phyloP scores from a whole-genome alignment of 2,329 filamentous ascomycete species.

The Pseudopyrenochaeta lycopersici region DNA sequence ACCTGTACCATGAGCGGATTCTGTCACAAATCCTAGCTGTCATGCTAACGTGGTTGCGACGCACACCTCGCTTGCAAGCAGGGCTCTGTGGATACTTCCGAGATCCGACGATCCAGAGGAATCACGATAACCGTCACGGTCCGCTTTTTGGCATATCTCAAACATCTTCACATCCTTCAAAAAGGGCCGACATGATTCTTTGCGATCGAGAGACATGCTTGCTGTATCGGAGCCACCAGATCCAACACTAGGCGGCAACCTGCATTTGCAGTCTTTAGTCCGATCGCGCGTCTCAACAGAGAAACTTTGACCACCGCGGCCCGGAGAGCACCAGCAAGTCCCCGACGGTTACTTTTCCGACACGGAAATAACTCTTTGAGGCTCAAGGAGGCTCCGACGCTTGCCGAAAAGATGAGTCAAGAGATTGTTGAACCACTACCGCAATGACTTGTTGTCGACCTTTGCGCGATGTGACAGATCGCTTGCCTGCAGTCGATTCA shows the following conservation, averaged over 20 bases:
- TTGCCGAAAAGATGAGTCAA: constrained; percentile 12
- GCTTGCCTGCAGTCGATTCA: neutral
- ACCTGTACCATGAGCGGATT: constrained; percentile 16
- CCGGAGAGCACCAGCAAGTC: constrained; percentile 19
- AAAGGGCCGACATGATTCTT: constrained; percentile 6
- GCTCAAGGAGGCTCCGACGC: constrained; percentile 15
- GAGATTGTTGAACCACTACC: constrained; percentile 1
- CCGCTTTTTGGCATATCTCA: constrained; percentile 6
- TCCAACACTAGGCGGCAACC: constrained; percentile 10
- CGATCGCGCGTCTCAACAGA: constrained; percentile 8
- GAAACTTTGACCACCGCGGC: constrained; percentile 10
- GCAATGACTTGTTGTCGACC: constrained; percentile 3
- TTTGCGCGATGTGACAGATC: neutral
- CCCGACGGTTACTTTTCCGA: constrained; percentile 14
- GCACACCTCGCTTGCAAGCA: constrained; percentile 8
- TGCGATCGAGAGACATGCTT: constrained; percentile 1
- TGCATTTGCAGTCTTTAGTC: constrained; percentile 7
- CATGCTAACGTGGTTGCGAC: constrained; percentile 25
- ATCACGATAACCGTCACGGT: constrained; percentile 11
- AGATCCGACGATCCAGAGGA: constrained; percentile 13
- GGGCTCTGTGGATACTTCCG: constrained; percentile 9
- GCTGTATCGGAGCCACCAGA: constrained; percentile 6
- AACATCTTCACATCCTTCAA: neutral
- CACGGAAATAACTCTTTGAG: constrained; percentile 12
- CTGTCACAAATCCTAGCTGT: constrained; percentile 39